Evolutionary conservation across 1,284 basidiomycete species (phyloP).

Genomic region (Papiliotrema flavescens): DNA sequence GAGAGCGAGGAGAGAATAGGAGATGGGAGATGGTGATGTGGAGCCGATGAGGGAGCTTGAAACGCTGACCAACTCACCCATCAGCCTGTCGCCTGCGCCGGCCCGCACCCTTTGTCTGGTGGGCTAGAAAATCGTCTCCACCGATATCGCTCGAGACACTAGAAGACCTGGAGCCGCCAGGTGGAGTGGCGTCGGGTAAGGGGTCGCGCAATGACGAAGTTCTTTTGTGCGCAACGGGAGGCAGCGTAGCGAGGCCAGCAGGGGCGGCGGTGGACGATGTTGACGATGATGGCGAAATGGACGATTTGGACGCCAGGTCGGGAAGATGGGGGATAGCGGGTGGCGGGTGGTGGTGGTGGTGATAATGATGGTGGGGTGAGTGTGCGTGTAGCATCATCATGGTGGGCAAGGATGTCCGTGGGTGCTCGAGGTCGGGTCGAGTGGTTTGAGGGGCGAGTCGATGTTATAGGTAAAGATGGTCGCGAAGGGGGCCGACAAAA

Average conservation of each 20-base stretch:
- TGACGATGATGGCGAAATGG: not conserved
- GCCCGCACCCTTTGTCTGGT: slow-evolving; percentile 1
- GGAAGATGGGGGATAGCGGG: not conserved
- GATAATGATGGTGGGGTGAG: too few species aligned
- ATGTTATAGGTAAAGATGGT: too few species aligned
- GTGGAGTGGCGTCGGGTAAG: slow-evolving; percentile 6
- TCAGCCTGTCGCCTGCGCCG: not conserved
- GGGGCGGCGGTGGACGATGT: not conserved
- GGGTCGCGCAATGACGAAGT: slow-evolving; percentile 6
- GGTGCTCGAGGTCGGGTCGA: too few species aligned
- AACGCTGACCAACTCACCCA: slow-evolving; percentile 2
- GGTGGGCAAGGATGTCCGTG: too few species aligned
- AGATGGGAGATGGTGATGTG: not conserved
- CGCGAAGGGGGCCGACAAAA: too few species aligned
- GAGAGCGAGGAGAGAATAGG: not conserved
- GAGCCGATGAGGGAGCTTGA: not conserved
- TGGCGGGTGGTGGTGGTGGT: too few species aligned
- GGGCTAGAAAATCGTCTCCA: slow-evolving; percentile 5
- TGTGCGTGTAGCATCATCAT: too few species aligned
- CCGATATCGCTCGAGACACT: not conserved
- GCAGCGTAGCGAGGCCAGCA: too few species aligned
- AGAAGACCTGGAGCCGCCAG: not conserved
- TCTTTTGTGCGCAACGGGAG: not conserved
- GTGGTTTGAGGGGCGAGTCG: too few species aligned
- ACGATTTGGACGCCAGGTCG: not conserved